Base-by-base conservation (phyloP, 164 flowering plant genomes). In the Dillenia turbinata region DNA sequence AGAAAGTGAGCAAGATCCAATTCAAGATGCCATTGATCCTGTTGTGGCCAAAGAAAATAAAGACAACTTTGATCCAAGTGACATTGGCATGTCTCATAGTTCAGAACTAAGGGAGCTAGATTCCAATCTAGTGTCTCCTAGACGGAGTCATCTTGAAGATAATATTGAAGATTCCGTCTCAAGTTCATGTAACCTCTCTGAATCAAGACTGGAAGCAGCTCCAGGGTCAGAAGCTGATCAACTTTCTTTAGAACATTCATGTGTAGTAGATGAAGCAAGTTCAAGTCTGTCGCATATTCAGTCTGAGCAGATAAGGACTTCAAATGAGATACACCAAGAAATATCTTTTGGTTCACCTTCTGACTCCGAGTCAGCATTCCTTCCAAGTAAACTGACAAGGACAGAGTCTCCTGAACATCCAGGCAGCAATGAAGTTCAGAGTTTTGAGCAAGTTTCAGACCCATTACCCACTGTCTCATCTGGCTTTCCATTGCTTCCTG, bases 401-500 rank as follows among this genome's bases (percentile, higher is more conserved):
- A 44, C 71, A 12, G 72, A 69, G 17, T 50, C 66, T 52, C 59
- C 58, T 22, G 19, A 22, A 16, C 61, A 59, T 17, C 61, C 68
- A 57, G 33, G 26, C 9, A 66, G 19, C n/a, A 49, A 57, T 59
- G 71, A 71, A 54, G 44, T 43, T 55, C 63, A 71, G 49, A 57
- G 15, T 47, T 54, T 60, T 59, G 71, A 56, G 17, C 66, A 56
- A 51, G 70, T 60, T n/a, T 16, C n/a, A 13, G 44, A 51, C 68
- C 58, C 65, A 22, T 61, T 54, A 26, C 47, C 46, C 57, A 40
- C 77, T 33, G 44, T 47, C 33, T 40, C 65, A 57, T 77, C 80
- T 56, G 45, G 55, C 48, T 60, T 64, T 65, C 62, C 53, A 47
- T 40, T 66, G 52, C 66, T 56, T 44, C 66, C 78, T 51, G 71